Conservation (phyloP, 108 stramenopile species). For the Cylindrotheca closterium region DNA sequence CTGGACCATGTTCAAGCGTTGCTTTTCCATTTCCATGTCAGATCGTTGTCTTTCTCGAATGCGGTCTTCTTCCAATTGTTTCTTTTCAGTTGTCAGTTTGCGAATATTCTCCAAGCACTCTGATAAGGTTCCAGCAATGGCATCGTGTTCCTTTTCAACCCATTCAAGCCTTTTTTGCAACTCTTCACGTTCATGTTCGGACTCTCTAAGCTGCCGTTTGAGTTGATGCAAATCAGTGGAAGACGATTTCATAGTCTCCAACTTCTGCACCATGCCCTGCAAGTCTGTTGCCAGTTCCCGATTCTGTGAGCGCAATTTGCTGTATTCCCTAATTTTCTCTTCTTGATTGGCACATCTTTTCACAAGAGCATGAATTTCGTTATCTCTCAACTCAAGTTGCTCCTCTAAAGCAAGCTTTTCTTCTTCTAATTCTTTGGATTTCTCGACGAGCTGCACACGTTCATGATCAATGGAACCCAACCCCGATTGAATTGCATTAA, state of each 20-base stretch:
- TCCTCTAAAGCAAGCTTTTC: slow-evolving; percentile 37
- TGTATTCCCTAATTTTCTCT: slow-evolving; percentile 39
- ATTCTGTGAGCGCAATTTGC: slow-evolving; percentile 23
- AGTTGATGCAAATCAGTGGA: slow-evolving; percentile 13
- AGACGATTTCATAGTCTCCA: slow-evolving; percentile 16
- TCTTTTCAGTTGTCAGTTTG: slow-evolving; percentile 32
- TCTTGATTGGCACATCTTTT: slow-evolving; percentile 45
- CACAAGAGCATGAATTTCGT: slow-evolving; percentile 37
- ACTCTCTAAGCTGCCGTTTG: slow-evolving; percentile 24
- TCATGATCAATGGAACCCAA: slow-evolving; percentile 46
- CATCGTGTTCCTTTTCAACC: slow-evolving; percentile 37
- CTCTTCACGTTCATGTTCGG: slow-evolving; percentile 27
- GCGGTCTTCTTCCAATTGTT: slow-evolving; percentile 31
- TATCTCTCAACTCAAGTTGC: slow-evolving; percentile 41
- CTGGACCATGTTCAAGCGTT: slow-evolving; percentile 20
- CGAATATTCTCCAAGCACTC: slow-evolving; percentile 39
- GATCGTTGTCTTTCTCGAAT: slow-evolving; percentile 22
- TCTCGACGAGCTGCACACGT: slow-evolving; percentile 20
- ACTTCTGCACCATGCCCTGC: slow-evolving; percentile 1
- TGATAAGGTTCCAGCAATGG: slow-evolving; percentile 31
- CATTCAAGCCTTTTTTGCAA: slow-evolving; percentile 23
- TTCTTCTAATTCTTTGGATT: slow-evolving; percentile 25
- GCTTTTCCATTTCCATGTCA: slow-evolving; percentile 38
- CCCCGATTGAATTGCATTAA: slow-evolving; percentile 30
- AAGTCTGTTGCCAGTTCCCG: slow-evolving; percentile 16